These are phyloP conservation scores for Lobulomyces angularis DNA, from an alignment of 192 early-diverging fungal species.

Conservation along the genomic window DNA sequence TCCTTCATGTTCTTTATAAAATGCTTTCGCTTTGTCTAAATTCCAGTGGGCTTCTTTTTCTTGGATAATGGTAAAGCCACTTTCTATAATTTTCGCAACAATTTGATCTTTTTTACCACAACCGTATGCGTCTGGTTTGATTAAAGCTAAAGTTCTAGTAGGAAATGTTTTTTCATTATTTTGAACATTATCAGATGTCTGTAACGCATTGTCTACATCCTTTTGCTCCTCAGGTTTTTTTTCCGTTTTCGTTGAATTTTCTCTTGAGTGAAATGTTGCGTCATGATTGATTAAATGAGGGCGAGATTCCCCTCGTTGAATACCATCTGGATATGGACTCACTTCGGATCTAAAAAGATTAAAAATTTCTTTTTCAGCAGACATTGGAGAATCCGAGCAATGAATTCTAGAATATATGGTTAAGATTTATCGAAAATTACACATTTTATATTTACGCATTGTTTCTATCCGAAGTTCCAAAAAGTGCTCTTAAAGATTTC, in stretches of 20 bases:
- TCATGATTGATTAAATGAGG: conserved; percentile 5
- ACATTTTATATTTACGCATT: too few species aligned
- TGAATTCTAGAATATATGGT: too few species aligned
- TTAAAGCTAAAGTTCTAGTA: not conserved
- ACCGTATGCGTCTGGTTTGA: conserved; percentile 35
- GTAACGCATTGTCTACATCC: too few species aligned
- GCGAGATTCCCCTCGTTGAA: too few species aligned
- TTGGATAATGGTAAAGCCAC: conserved; percentile 26
- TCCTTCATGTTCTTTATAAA: conserved; percentile 40
- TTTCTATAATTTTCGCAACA: conserved; percentile 15
- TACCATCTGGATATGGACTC: too few species aligned
- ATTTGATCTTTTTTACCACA: conserved; percentile 32
- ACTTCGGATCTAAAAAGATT: conserved; percentile 32
- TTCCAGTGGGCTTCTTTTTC: conserved; percentile 24
- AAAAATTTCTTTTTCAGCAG: conserved; percentile 36
- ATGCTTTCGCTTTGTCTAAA: conserved; percentile 27
- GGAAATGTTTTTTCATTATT: too few species aligned
- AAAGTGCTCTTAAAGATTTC: conserved; percentile 38
- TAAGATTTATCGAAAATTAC: too few species aligned
- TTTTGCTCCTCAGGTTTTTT: too few species aligned
- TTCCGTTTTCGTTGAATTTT: too few species aligned
- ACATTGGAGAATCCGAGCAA: conserved; percentile 37
- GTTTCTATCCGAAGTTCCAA: conserved; percentile 23
- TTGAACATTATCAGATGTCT: too few species aligned
- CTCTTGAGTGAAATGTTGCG: not conserved